These are phyloP conservation scores for Coprinellus aureogranulatus DNA, from an alignment of 768 basidiomycete species.

Conservation along the genomic window DNA sequence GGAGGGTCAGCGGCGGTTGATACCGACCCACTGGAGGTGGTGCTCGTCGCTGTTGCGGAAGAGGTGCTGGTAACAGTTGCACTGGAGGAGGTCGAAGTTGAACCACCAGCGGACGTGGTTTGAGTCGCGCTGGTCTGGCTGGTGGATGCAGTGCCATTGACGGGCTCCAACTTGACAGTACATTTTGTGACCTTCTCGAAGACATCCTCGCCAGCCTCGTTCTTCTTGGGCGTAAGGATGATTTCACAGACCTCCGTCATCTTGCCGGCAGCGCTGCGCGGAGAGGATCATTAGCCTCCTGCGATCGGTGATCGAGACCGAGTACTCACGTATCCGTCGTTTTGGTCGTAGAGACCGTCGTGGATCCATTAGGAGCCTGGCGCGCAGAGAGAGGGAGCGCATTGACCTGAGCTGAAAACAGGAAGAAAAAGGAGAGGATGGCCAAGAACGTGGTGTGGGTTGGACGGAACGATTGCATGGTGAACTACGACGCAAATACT, in stretches of 20 bases:
- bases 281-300: conserved; percentile 12
- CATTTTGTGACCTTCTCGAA: conserved; percentile 56
- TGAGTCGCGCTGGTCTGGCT: conserved; percentile 16
- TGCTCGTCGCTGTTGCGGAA: conserved; percentile 5
- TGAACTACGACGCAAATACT: conserved; percentile 26
- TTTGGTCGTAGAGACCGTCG: conserved; percentile 41
- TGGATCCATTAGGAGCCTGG: conserved; percentile 30
- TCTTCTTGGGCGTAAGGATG: conserved; percentile 54
- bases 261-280: conserved; percentile 43
- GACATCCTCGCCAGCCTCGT: conserved; percentile 45
- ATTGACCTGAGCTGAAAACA: conserved; percentile 29
- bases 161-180: conserved; percentile 33
- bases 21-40: conserved; percentile 14
- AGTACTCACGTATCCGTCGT: conserved; percentile 48
- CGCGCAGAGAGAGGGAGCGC: conserved; percentile 37
- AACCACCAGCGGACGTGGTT: conserved; percentile 18
- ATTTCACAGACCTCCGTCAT: conserved; percentile 60
- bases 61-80: background rate
- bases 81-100: conserved; percentile 9
- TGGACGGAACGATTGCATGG: conserved; percentile 38
- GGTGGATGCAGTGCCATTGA: conserved; percentile 11
- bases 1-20: conserved; percentile 10
- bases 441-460: conserved; percentile 33
- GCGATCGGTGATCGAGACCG: background rate
- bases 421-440: conserved; percentile 37